Evolutionary conservation across 2,329 filamentous ascomycete genomes (phyloP), one percentile per base, ranked within the genome.

Genomic region (Trichoderma asperellum): DNA sequence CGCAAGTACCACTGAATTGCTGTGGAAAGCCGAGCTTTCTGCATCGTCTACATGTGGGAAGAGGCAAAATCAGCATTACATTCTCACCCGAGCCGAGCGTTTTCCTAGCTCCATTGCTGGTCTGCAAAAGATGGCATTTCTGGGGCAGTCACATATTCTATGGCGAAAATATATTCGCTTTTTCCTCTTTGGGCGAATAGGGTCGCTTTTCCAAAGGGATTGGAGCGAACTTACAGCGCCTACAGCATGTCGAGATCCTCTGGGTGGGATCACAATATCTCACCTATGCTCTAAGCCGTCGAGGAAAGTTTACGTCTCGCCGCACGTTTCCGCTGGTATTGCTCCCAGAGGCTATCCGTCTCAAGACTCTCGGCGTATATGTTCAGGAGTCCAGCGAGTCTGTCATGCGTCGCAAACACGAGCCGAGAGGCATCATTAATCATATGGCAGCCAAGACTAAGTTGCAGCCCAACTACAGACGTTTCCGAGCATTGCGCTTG

Each of bases 141-240:
- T 72, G 83, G 1, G 83, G 81, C 0, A 72, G 76, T 2, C 80
- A 82, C 69, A 71, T 81, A 2, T 86, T 86, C 70, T 86, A 86
- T 67, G 83, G 83, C 8, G 70, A 76, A 1, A 87, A 87, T 71
- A 83, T 76, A 0, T 86, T 86, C 70, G 81, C 81, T 0, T 86
- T 87, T 72, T 85, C 83, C n/a, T 84, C 82, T n/a, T 74, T 87
- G 0, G 84, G 85, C 57, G 84, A 87, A 73, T 81, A 83, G 73
- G 81, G 81, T 64, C 79, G 83, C 55, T 87, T 87, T 72, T 80
- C 78, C 65, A 73, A 72, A 1, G 81, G 83, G 0, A 85, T 85
- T 27, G 78, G 79, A 1, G 72, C 76, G 4, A 79, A 82, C 0
- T 69, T 82, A 0, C 78, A 83, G n/a, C 76, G 83, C 0, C 53